Conservation (phyloP, 306 rosid species). For the Sphenostylis stenocarpa region DNA sequence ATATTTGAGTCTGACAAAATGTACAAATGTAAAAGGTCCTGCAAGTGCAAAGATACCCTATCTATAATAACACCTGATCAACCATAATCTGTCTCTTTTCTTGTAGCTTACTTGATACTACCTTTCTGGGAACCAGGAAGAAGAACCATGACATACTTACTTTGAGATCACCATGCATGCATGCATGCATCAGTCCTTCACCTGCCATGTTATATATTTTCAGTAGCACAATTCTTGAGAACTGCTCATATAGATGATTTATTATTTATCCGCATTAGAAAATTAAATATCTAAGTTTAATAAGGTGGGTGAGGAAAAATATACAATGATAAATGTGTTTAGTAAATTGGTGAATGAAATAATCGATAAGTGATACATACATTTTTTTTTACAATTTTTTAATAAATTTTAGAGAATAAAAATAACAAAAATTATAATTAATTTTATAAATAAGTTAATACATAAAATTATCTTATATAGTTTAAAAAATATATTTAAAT, state of each 20-base stretch:
- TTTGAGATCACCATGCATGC: background rate
- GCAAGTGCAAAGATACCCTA: conserved; percentile 28
- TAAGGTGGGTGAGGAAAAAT: too few species aligned
- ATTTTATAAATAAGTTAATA: too few species aligned
- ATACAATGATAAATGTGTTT: too few species aligned
- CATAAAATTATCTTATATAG: too few species aligned
- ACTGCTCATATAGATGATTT: background rate
- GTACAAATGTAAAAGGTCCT: conserved; percentile 23
- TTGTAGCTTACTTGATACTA: conserved; percentile 27
- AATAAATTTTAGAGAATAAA: too few species aligned
- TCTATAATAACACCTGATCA: conserved; percentile 35
- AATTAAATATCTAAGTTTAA: too few species aligned
- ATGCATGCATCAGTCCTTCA: background rate
- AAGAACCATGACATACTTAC: conserved; percentile 16
- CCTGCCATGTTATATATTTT: background rate
- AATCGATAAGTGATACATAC: too few species aligned
- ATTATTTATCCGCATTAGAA: too few species aligned
- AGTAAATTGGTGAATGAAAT: too few species aligned
- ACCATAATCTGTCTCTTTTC: conserved; percentile 28
- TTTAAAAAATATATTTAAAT: too few species aligned
- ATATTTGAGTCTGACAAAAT: conserved; percentile 31
- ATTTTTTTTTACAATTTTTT: too few species aligned
- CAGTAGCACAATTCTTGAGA: conserved; percentile 3
- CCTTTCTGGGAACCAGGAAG: conserved; percentile 30
- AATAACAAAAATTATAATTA: too few species aligned